Base-by-base conservation (phyloP, 805 yeast species). In the Cyberlindnera mississippiensis region DNA sequence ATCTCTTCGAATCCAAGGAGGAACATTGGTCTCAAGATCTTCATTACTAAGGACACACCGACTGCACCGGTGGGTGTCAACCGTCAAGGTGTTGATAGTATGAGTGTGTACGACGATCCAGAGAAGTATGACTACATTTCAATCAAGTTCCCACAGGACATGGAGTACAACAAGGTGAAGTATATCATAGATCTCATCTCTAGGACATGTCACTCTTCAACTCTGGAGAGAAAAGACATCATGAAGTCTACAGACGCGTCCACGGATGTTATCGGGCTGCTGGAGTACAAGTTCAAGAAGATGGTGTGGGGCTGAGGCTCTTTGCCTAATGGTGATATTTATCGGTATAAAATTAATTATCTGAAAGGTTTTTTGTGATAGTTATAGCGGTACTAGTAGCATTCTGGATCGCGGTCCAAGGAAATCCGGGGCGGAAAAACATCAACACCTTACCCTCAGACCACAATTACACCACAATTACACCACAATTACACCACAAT, bases 241-340 rank as follows among this genome's bases (percentile, higher is more conserved):
- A 59, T 66, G 8, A 53, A 64, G 0, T 45, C 58, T 17, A 56
- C 57, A n/a, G 67, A 67, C 22, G 73, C 73, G 6, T 53, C 55
- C 13, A 59, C 66, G 1, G 56, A 68, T 8, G 41, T 66, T 4
- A 60, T 68, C 54, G 62, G 60, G 17, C 44, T 59, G 9, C 38
- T 68, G 15, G 71, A 64, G 42, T 57, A 67, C 40, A 59, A 56
- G 33, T 45, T 68, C 38, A 69, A 68, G 46, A 59, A 57, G 45
- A 51, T 67, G 37, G 59, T 69, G 0, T 69, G 73, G 73, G 69
- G 62, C 2, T 64, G 37, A 42, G 3, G n/a, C 12, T 27, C 12
- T 27, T 27, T 27, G 7, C 7, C 7, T 10, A n/a, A 27, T n/a
- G 13, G 4, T 12, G 7, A 27, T 13, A 10, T 20, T 20, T 20